Evolutionary conservation across 345 rosid species (phyloP), one percentile per base, ranked within the genome.

Genomic region (Draba incana): DNA sequence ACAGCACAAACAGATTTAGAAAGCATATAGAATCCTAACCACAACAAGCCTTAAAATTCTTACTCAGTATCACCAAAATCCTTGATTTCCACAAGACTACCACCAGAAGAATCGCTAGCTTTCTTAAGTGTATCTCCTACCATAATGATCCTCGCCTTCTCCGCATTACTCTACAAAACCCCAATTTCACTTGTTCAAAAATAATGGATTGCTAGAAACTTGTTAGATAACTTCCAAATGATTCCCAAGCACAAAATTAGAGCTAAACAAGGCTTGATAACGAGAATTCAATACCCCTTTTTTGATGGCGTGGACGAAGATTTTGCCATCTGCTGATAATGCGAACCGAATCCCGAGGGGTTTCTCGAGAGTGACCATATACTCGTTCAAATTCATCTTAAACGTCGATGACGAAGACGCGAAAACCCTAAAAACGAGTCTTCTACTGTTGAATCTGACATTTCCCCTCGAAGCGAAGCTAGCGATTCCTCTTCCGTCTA

Each of bases 311-410:
- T 85, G 96, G 53, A 92, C 93, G 69, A 88, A 78, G 79, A 90
- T 83, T 64, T 77, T 84, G 27, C 96, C 97, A 53, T 90, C 96
- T 5, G 76, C 74, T 10, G 93, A 78, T 24, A 84, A 61, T 9
- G 88, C 98, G 63, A 92, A 89, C 8, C 95, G 92, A 72, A 92
- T 85, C 5, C 98, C 97, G 8, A 89, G 84, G 15, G 98, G 97
- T 70, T 88, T 89, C 73, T 88, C 83, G 0, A 92, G 86, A 23
- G 92, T 88, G 41, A 90, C 97, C 98, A 92, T 85, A 65, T 92
- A 90, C 92, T 92, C 97, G 13, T 90, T 92, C 80, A 92, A 68
- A 75, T 89, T 89, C 88, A 88, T 86, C 82, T 77, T 86, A 37
- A 78, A 70, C 38, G 79, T 51, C 13, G 83, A 69, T 14, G 80